Base-by-base conservation (phyloP, 2,329 filamentous ascomycete genomes). In the Penicillium concentricum region DNA sequence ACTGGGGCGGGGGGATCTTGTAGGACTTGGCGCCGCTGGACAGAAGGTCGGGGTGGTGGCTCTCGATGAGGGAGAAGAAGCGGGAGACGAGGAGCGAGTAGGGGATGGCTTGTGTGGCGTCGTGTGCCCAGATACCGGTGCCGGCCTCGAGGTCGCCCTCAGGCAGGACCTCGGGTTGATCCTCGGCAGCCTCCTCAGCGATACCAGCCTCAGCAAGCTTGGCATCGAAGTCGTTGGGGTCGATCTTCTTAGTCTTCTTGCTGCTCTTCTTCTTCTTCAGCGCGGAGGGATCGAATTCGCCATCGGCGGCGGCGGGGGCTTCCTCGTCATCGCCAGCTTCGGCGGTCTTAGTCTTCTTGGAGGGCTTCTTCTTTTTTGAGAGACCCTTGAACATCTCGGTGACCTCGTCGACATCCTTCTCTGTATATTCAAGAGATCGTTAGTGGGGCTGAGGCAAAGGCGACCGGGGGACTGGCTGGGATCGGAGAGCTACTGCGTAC, bases 1-100 rank as follows among this genome's bases (percentile, higher is more conserved):
- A 97, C 82, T 99, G 94, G 49, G 94, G 94, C 51, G 94, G 94
- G 51, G 94, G 94, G 68, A 99, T 99, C 87, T 97, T 97, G 87
- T 97, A 99, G 78, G 90, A 95, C 84, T 92, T 94, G 71, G 87
- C 87, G 65, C 91, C 91, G 74, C 87, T 90, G 61, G 90, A 89
- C 63, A 93, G 88, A 71, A 97, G 89, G 75, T 99, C 94, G 68
- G 94, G 94, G 82, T 99, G 96, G 83, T 95, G 92, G 78, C 93
- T 90, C 77, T 94, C 87, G 62, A 99, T 87, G 66, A 96, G 89
- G 73, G 86, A 88, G 85, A 97, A 99, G 84, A 99, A 99, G 67
- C 94, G 91, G 71, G 83, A 84, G 64, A 97, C 87, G 49, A 99
- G 87, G 62, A 92, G 84, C 70, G 87, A 84, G 84, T 97, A 99